A percentile compares a stretch with the other conserved stretches of the same genome.
Conservation (phyloP, 1,284 basidiomycete species). For the Fistulina hepatica region DNA sequence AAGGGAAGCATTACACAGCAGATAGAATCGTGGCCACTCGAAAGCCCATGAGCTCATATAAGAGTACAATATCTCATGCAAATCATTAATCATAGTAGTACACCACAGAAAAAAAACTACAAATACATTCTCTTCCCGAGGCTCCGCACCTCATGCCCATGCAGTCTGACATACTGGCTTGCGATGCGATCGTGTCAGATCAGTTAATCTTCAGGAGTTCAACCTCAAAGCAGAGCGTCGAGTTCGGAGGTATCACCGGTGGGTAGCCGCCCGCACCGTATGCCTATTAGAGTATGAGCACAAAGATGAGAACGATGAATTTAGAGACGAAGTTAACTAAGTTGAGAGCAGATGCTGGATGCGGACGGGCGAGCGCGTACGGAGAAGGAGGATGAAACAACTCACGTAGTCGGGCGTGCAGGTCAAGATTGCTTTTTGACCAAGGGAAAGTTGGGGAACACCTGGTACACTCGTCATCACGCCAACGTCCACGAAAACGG, state of each 20-base stretch:
- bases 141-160: no score
- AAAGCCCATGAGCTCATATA: no score
- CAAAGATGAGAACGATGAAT: background rate
- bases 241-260: constrained; percentile 70
- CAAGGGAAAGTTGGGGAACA: constrained; percentile 66
- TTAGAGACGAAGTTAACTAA: background rate
- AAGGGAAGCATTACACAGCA: no score
- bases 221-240: constrained; percentile 72
- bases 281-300: constrained; percentile 30
- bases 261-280: constrained; percentile 68
- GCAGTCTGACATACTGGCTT: no score
- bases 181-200: no score
- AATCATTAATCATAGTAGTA: no score
- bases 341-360: background rate
- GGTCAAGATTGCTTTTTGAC: constrained; percentile 64
- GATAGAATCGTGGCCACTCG: no score
- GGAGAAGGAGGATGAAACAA: constrained; percentile 13
- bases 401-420: constrained; percentile 60
- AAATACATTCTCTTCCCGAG: no score
- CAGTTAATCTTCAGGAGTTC: constrained; percentile 73
- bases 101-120: no score
- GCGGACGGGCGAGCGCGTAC: background rate
- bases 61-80: no score
- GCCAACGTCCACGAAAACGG: constrained; percentile 12
- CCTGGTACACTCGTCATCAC: constrained; percentile 31